phyloP scores from a whole-genome alignment of 225 moss, liverwort and hornwort species.

The Polytrichum formosum region DNA sequence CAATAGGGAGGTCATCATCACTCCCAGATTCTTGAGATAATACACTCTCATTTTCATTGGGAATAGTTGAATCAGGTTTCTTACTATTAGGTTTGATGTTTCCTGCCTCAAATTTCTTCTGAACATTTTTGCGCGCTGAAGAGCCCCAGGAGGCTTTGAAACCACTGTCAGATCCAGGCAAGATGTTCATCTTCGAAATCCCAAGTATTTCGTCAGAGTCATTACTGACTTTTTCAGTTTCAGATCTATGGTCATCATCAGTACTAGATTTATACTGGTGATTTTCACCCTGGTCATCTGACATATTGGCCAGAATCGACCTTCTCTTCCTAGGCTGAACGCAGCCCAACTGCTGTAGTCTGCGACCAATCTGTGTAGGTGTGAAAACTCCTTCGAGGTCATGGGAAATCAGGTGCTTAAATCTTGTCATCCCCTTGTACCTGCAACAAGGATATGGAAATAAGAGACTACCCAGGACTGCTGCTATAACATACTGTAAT shows the following conservation, averaged over 20 bases:
- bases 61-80: neutral
- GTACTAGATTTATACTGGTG: constrained; percentile 11
- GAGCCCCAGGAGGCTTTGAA: constrained; percentile 34
- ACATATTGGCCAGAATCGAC: constrained; percentile 28
- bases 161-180: neutral
- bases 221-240: constrained; percentile 9
- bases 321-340: constrained; percentile 36
- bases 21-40: constrained; percentile 3
- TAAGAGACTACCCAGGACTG: neutral
- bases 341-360: constrained; percentile 43
- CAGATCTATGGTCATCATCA: constrained; percentile 11
- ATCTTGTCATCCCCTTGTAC: constrained; percentile 43
- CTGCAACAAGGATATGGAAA: constrained; percentile 13
- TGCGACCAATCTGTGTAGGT: constrained; percentile 39
- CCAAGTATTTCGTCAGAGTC: neutral
- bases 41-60: neutral
- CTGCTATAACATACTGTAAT: no score
- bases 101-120: constrained; percentile 1
- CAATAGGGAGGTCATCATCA: constrained; percentile 33
- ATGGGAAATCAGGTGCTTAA: constrained; percentile 42
- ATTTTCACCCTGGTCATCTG: constrained; percentile 17
- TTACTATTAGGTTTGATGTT: neutral
- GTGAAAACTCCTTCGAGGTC: constrained; percentile 43
- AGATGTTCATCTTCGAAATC: neutral
- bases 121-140: constrained; percentile 20